phyloP scores from a whole-genome alignment of 2,329 filamentous ascomycete species.

The Dactylellina leptospora region DNA sequence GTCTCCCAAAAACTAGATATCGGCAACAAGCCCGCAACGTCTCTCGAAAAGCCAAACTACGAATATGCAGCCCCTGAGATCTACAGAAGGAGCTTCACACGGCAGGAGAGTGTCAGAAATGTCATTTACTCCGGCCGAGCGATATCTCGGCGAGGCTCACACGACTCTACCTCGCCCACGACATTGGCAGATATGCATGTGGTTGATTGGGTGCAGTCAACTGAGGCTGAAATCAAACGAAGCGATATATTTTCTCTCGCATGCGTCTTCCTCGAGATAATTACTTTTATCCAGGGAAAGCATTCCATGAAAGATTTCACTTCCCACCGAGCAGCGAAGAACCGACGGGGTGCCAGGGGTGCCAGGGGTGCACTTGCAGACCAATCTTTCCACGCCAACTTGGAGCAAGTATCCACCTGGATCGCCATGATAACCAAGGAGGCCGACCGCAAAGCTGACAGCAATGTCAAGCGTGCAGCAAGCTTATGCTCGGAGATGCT shows the following conservation, averaged over 20 bases:
- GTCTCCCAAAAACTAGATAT: conserved; percentile 45
- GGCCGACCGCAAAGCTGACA: conserved; percentile 60
- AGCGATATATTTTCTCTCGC: conserved; percentile 78
- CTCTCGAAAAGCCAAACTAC: conserved; percentile 73
- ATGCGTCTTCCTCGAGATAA: conserved; percentile 74
- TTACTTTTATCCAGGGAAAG: conserved; percentile 76
- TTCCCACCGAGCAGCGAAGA: conserved; percentile 72
- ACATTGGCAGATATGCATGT: conserved; percentile 36
- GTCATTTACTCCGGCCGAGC: conserved; percentile 46
- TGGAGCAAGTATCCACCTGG: conserved; percentile 75
- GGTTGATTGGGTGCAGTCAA: conserved; percentile 49
- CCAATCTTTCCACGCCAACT: conserved; percentile 76
- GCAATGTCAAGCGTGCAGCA: conserved; percentile 31
- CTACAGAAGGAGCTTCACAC: conserved; percentile 59
- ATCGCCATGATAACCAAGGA: conserved; percentile 70
- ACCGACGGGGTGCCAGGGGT: conserved; percentile 60
- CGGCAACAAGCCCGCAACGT: conserved; percentile 30
- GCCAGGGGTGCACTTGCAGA: conserved; percentile 71
- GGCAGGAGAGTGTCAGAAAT: conserved; percentile 41
- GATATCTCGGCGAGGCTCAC: conserved; percentile 32
- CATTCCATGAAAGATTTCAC: conserved; percentile 70
- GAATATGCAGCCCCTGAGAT: conserved; percentile 77
- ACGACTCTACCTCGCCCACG: conserved; percentile 25
- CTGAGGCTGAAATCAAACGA: conserved; percentile 60
- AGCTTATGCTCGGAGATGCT: conserved; percentile 48